Percentiles rank a stretch among this genome's conserved stretches.
These are phyloP conservation scores for Tricholoma terreum DNA, from an alignment of 768 basidiomycete species.

Conservation along the genomic window DNA sequence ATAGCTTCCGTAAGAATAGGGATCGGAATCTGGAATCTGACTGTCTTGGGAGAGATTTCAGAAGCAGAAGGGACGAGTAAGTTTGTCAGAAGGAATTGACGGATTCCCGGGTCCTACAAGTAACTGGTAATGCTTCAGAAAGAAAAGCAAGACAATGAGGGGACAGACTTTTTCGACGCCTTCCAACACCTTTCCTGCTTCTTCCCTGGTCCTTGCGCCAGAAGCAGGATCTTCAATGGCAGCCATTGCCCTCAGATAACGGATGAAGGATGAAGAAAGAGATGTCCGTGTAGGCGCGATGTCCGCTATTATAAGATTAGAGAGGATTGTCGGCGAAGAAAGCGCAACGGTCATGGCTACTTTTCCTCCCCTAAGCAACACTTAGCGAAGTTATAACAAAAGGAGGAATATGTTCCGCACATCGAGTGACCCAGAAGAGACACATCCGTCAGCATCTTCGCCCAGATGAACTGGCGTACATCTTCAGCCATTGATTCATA, in stretches of 20 bases:
- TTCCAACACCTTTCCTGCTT: constrained; percentile 61
- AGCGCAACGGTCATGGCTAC: constrained; percentile 67
- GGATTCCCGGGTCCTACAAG: constrained; percentile 57
- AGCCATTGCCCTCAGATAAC: constrained; percentile 67
- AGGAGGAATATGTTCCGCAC: constrained; percentile 38
- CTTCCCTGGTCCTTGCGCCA: constrained; percentile 52
- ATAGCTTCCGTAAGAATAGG: constrained; percentile 56
- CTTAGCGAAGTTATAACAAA: background rate
- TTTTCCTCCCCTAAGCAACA: constrained; percentile 70
- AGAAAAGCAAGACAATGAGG: background rate
- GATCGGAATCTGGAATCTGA: constrained; percentile 73
- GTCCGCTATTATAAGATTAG: constrained; percentile 70
- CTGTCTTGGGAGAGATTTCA: constrained; percentile 8
- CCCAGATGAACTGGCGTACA: constrained; percentile 60
- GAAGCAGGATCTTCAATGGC: constrained; percentile 48
- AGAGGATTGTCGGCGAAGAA: constrained; percentile 23
- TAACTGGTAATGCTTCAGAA: background rate
- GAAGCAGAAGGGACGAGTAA: constrained; percentile 29
- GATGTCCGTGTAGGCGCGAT: constrained; percentile 61
- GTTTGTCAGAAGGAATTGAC: constrained; percentile 82
- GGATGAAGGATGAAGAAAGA: constrained; percentile 56
- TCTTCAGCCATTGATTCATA: constrained; percentile 77
- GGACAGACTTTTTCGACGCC: constrained; percentile 54
- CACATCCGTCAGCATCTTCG: constrained; percentile 50
- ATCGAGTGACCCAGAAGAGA: constrained; percentile 85